These are phyloP conservation scores for Gentiana macrophylla DNA, from an alignment of 257 asterid genomes.

Conservation along the genomic window DNA sequence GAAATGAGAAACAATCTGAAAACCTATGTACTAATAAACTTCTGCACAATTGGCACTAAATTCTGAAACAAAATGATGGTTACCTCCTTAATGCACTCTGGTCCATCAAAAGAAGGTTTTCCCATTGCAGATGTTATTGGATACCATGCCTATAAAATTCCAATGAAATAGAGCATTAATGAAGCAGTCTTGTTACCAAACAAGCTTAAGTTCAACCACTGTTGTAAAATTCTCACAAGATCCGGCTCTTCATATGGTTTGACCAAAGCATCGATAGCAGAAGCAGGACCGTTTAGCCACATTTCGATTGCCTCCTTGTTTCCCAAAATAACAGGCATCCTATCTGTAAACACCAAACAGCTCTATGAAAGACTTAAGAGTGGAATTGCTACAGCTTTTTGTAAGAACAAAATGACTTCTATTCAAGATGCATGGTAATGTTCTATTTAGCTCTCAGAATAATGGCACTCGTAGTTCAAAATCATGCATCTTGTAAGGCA, in stretches of 20 bases:
- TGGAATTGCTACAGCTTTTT: too few species aligned
- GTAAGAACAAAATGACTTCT: too few species aligned
- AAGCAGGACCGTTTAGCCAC: conserved; percentile 63
- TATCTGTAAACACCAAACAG: conserved; percentile 1
- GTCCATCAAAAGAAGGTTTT: conserved; percentile 71
- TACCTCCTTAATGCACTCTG: conserved; percentile 90
- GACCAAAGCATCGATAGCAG: conserved; percentile 46
- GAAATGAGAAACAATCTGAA: too few species aligned
- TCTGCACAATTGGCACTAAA: too few species aligned
- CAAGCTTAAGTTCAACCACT: neutral
- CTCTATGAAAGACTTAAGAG: too few species aligned
- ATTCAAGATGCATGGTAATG: too few species aligned
- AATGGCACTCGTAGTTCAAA: too few species aligned
- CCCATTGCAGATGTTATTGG: conserved; percentile 93
- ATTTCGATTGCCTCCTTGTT: conserved; percentile 53
- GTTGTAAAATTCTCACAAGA: conserved; percentile 39
- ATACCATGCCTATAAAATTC: conserved; percentile 58
- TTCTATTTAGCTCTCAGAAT: too few species aligned
- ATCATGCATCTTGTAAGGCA: too few species aligned
- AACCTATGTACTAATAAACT: too few species aligned
- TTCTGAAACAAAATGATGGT: neutral
- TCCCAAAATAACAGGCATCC: conserved; percentile 96
- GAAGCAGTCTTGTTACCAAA: neutral
- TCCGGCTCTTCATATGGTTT: conserved; percentile 76
- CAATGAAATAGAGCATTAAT: conserved; percentile 5